Conservation (phyloP, 2,329 filamentous ascomycete genomes). For the Xylaria sp. region DNA sequence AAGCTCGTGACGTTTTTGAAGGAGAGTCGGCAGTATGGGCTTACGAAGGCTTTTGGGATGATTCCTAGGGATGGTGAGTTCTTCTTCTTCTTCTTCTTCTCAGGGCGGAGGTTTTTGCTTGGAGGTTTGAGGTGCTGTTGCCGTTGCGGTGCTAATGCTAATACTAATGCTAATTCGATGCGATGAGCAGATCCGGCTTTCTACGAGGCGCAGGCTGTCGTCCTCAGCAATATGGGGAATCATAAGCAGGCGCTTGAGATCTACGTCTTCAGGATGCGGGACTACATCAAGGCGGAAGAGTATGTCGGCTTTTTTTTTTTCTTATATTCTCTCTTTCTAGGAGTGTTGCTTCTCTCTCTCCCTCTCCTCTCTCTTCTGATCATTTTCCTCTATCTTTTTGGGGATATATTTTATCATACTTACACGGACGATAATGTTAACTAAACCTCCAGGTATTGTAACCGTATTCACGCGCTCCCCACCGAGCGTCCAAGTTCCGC, state of each 20-base stretch:
- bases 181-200: slow-evolving; percentile 76
- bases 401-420: too few species aligned
- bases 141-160: too few species aligned
- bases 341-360: too few species aligned
- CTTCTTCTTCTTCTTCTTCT: not conserved
- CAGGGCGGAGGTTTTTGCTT: too few species aligned
- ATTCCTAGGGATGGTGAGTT: slow-evolving; percentile 77
- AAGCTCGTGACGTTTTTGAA: slow-evolving; percentile 77
- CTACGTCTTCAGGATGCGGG: slow-evolving; percentile 91
- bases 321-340: not conserved
- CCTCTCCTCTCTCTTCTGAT: too few species aligned
- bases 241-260: slow-evolving; percentile 97
- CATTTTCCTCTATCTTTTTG: too few species aligned
- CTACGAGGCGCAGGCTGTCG: slow-evolving; percentile 86
- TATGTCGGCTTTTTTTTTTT: slow-evolving; percentile 51
- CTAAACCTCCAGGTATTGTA: slow-evolving; percentile 73
- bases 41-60: slow-evolving; percentile 75
- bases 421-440: not conserved
- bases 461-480: slow-evolving; percentile 68
- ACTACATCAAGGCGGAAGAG: slow-evolving; percentile 92
- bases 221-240: slow-evolving; percentile 92
- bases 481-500: slow-evolving; percentile 32
- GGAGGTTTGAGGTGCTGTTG: too few species aligned
- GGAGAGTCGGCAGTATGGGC: slow-evolving; percentile 79
- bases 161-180: too few species aligned